A percentile compares a stretch with the other conserved stretches of the same genome.
phyloP scores from a whole-genome alignment of 352 stramenopile species.

The Blastocystis sp. region DNA sequence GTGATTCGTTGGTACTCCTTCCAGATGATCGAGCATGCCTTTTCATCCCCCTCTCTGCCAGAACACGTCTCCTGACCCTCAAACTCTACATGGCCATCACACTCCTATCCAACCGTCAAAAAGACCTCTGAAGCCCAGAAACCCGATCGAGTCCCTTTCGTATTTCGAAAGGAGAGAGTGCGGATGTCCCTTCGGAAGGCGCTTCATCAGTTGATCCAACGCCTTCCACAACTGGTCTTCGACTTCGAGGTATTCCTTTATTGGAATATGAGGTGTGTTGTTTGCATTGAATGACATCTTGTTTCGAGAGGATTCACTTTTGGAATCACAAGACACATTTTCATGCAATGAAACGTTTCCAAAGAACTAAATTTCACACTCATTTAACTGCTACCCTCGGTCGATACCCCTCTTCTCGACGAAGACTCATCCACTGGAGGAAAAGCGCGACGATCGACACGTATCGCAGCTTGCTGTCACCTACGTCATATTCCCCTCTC shows the following conservation, averaged over 20 bases:
- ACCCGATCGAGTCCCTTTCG: neutral
- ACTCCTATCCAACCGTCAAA: neutral
- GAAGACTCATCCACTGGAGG: slow-evolving; percentile 6
- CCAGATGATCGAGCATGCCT: neutral
- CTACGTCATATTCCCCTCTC: neutral
- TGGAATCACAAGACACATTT: too few relatives aligned
- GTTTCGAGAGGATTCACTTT: too few relatives aligned
- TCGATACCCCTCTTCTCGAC: neutral
- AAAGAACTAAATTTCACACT: neutral
- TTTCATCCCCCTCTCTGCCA: neutral
- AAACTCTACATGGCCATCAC: neutral
- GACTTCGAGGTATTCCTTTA: neutral
- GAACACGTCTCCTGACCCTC: neutral
- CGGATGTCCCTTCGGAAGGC: neutral
- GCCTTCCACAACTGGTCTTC: neutral
- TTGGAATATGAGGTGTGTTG: neutral
- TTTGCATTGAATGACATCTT: neutral
- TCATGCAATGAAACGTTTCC: neutral
- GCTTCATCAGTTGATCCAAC: neutral
- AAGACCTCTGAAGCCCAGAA: neutral
- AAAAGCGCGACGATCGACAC: neutral
- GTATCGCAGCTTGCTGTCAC: neutral
- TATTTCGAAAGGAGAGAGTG: neutral
- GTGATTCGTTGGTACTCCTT: neutral
- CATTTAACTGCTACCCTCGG: neutral